Base-by-base conservation (phyloP, 1,284 basidiomycete genomes). In the Fistulinella staudtii region DNA sequence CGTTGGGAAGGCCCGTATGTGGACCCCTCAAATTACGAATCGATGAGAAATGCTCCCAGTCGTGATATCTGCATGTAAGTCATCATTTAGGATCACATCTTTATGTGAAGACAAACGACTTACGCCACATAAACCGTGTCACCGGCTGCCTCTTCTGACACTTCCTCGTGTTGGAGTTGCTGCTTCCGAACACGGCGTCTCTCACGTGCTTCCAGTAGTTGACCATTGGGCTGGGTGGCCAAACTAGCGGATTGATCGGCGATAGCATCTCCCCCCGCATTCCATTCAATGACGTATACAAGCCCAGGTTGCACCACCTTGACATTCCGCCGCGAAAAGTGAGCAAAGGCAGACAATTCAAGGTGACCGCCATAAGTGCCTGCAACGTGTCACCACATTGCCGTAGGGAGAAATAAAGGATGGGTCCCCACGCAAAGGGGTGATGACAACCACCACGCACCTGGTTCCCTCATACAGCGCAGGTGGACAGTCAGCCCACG, bases 1-100 rank as follows among this genome's bases (percentile, higher is more conserved):
- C 80, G 43, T 72, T 69, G 4, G 92, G 91, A 5, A 85, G 68
- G 6, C 90, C 92, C 0, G 77, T 70, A 57, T 93, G 90, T 0
- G 92, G 92, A 3, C 91, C 91, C n/a, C 74, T 74, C 25, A 92
- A 68, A 62, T 89, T 93, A 30, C 91, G 85, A 41, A 94, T 86
- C 17, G 87, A 90, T n/a, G 89, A 92, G 61, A 93, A 94, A 63
- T 94, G 92, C 60, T 94, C 89, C 89, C 89, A 93, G 56, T 91
- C 89, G 59, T 93, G 87, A 60, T 93, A 93, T 25, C 87, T 89
- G 56, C 14, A 38, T 27, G 41, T 62, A 25, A 54, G 35, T 13
- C 34, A 34, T 17, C 20, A 23, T 3, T 44, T 53, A 39, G 30
- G 40, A 42, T 45, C 35, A 23, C 30, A 34, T 18, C 21, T 50